Conservation (phyloP, 2,329 filamentous ascomycete genomes). For the Ophiosphaerella narmari region DNA sequence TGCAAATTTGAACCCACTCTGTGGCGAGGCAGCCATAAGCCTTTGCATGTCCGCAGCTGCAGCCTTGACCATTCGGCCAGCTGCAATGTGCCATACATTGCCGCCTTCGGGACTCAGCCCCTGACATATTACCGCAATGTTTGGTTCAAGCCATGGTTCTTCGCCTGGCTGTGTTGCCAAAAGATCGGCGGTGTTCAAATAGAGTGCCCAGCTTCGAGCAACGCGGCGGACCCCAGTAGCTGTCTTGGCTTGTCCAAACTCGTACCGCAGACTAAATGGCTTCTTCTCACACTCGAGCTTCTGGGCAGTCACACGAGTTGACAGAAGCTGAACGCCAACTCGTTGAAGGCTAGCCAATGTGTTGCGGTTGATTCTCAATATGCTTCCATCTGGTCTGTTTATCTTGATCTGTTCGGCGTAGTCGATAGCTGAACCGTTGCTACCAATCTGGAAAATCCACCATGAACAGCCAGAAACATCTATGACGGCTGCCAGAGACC, state of each 20-base stretch:
- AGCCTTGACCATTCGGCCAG: constrained; percentile 44
- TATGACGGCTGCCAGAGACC: constrained; percentile 68
- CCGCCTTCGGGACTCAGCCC: constrained; percentile 32
- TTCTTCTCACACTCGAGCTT: constrained; percentile 30
- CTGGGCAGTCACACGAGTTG: constrained; percentile 33
- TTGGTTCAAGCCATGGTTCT: constrained; percentile 34
- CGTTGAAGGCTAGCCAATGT: constrained; percentile 44
- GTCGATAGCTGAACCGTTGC: constrained; percentile 26
- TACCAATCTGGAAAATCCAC: constrained; percentile 42
- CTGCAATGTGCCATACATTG: constrained; percentile 48
- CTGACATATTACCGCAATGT: constrained; percentile 37
- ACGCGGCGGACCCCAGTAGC: constrained; percentile 6
- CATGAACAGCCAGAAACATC: constrained; percentile 43
- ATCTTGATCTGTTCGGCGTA: constrained; percentile 36
- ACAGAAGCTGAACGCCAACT: constrained; percentile 44
- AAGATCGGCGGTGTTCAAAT: constrained; percentile 35
- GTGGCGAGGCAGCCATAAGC: constrained; percentile 52
- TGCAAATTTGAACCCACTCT: constrained; percentile 67
- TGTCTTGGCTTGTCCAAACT: constrained; percentile 17
- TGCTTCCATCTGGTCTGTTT: constrained; percentile 23
- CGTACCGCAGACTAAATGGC: constrained; percentile 21
- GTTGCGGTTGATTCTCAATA: constrained; percentile 28
- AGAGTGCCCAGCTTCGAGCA: constrained; percentile 34
- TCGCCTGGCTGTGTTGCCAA: constrained; percentile 25
- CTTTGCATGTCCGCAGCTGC: constrained; percentile 43